Evolutionary conservation across 768 basidiomycete species (phyloP).

Genomic region (Mycena filopes): DNA sequence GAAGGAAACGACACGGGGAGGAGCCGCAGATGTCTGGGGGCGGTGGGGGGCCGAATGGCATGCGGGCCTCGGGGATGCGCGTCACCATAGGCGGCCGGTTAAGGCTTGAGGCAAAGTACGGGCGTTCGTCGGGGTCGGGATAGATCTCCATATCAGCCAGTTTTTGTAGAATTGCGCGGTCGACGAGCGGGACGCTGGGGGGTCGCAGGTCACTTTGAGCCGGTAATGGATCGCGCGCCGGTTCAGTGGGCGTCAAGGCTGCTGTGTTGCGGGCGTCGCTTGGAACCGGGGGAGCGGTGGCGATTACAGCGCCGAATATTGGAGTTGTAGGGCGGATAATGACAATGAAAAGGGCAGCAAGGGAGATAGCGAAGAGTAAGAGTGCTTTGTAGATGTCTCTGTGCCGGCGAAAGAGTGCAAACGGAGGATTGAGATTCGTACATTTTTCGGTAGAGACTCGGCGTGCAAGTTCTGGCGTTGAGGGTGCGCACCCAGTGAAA

Average conservation of each 20-base stretch:
- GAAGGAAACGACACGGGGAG: conserved; percentile 55
- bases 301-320: not conserved
- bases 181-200: conserved; percentile 35
- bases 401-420: not conserved
- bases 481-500: not conserved
- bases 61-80: conserved; percentile 42
- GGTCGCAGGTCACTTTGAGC: not conserved
- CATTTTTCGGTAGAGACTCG: not conserved
- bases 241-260: not conserved
- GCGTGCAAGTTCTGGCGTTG: not conserved
- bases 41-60: not conserved
- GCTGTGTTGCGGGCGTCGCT: not conserved
- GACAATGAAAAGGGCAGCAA: not conserved
- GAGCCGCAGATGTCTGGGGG: conserved; percentile 11
- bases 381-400: conserved; percentile 9
- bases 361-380: not conserved
- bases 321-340: not conserved
- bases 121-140: conserved; percentile 33
- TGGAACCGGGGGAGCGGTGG: not conserved
- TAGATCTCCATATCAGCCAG: conserved; percentile 36
- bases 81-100: conserved; percentile 49
- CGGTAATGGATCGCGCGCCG: not conserved
- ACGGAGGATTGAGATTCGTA: not conserved
- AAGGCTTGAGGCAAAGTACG: conserved; percentile 24
- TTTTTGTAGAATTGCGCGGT: conserved; percentile 40